phyloP scores from a whole-genome alignment of 2,329 filamentous ascomycete species.

The Fusarium floridanum region DNA sequence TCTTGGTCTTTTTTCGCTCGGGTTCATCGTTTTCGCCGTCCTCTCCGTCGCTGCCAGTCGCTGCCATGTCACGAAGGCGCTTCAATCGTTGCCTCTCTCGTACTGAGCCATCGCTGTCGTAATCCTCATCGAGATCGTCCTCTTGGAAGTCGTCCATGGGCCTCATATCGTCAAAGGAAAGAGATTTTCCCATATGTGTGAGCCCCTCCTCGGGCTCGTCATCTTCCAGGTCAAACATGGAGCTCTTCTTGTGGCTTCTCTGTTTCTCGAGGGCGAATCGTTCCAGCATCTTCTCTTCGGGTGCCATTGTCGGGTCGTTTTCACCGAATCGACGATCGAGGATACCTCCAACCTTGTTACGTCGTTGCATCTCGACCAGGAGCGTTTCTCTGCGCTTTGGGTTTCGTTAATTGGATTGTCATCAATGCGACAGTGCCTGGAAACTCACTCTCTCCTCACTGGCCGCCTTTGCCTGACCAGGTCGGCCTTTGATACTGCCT shows the following conservation, averaged over 20 bases:
- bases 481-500: constrained; percentile 76
- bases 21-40: constrained; percentile 70
- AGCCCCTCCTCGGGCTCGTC: constrained; percentile 75
- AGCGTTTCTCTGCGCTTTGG: constrained; percentile 81
- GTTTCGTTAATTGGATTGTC: constrained; percentile 24
- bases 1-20: constrained; percentile 91
- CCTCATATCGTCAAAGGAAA: constrained; percentile 69
- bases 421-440: neutral
- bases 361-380: constrained; percentile 87
- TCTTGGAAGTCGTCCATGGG: constrained; percentile 83
- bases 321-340: constrained; percentile 95
- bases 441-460: constrained; percentile 83
- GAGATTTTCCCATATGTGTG: constrained; percentile 85
- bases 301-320: constrained; percentile 92
- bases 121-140: constrained; percentile 73
- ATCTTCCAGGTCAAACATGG: constrained; percentile 90
- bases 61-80: constrained; percentile 62
- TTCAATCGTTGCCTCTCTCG: constrained; percentile 69
- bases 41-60: constrained; percentile 63
- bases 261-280: constrained; percentile 92
- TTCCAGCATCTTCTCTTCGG: constrained; percentile 92
- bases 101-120: constrained; percentile 69
- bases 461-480: constrained; percentile 85
- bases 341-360: constrained; percentile 93
- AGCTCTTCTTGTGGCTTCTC: constrained; percentile 79